Conservation (phyloP, 495 filamentous ascomycete species). For the Talaromyces ruber region DNA sequence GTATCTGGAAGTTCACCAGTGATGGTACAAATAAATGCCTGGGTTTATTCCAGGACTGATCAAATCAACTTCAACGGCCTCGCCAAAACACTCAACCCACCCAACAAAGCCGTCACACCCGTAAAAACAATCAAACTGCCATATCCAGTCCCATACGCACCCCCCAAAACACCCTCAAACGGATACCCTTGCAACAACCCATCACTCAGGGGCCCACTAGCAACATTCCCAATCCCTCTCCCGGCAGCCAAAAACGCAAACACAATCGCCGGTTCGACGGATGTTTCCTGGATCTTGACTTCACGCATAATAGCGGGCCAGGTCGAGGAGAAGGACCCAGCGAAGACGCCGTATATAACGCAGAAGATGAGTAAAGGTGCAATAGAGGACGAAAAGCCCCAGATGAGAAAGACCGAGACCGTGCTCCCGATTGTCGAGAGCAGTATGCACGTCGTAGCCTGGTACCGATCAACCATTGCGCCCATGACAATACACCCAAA, state of each 20-base stretch:
- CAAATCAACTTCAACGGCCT: constrained; percentile 5
- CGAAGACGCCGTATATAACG: constrained; percentile 56
- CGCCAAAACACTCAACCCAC: constrained; percentile 24
- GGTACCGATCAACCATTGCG: constrained; percentile 42
- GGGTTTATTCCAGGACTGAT: no score
- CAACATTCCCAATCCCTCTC: constrained; percentile 51
- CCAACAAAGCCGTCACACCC: constrained; percentile 32
- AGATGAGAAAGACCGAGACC: constrained; percentile 52
- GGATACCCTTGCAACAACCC: constrained; percentile 27
- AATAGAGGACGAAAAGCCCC: constrained; percentile 48
- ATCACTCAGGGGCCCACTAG: constrained; percentile 50
- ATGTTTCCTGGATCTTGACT: constrained; percentile 25
- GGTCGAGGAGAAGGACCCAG: constrained; percentile 45
- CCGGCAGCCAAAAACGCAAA: constrained; percentile 49
- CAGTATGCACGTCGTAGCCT: constrained; percentile 48
- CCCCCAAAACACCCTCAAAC: constrained; percentile 12
- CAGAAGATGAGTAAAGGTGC: constrained; percentile 49
- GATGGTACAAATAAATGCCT: no score
- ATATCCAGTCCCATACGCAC: constrained; percentile 32
- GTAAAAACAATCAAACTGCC: constrained; percentile 36
- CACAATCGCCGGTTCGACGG: constrained; percentile 41
- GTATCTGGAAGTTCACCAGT: no score
- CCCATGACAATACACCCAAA: constrained; percentile 51
- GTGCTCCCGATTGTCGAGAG: constrained; percentile 44
- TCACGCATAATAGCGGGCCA: constrained; percentile 51